Evolutionary conservation across 441 rosid genomes (phyloP), one percentile per base, ranked within the genome.

Genomic region (Euphorbia corollata): DNA sequence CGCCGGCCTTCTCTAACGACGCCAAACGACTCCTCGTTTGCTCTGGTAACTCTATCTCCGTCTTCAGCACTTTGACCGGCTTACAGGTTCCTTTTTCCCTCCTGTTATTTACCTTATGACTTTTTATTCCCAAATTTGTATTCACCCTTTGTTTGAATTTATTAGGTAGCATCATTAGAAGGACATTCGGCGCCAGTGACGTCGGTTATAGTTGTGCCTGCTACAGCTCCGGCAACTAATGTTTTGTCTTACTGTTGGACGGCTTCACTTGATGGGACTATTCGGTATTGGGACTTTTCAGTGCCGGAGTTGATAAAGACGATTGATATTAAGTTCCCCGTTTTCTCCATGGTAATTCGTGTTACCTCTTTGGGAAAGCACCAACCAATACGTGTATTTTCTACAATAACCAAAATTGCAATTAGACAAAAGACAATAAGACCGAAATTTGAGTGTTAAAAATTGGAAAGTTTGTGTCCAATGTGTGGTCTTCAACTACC

Each of bases 1-100:
- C 88, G 59, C 98, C 96, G 1, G 86, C 90, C 8, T 92, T 95
- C 91, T 95, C 99, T 62, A 95, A 90, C 74, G 99, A 92, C 68
- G 87, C 88, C 53, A 95, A 88, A 73, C 85, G 85, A 71, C 90
- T 92, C 1, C 95, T 95, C 22, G 83, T 92, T 56, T 95, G 97
- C 80, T 80, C 97, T 51, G 83, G 85, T 55, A 84, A 83, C 80
- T 77, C 84, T 15, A 90, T 95, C 71, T 80, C 92, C 60, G 69
- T 95, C 78, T 90, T 91, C 83, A 92, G 95, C 85, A 79, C 86
- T 68, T 79, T 88, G 80, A 92, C 96, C 50, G 98, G 90, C 73
- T 82, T 92, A 61, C 92, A 79, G 86, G 99, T 90, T 67, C 64
- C 15, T 22, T 50, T 50, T 18, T 56, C 59, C 56, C 32, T 12